Conservation (phyloP, 176 grass and related monocot genomes). For the Ensete ventricosum region DNA sequence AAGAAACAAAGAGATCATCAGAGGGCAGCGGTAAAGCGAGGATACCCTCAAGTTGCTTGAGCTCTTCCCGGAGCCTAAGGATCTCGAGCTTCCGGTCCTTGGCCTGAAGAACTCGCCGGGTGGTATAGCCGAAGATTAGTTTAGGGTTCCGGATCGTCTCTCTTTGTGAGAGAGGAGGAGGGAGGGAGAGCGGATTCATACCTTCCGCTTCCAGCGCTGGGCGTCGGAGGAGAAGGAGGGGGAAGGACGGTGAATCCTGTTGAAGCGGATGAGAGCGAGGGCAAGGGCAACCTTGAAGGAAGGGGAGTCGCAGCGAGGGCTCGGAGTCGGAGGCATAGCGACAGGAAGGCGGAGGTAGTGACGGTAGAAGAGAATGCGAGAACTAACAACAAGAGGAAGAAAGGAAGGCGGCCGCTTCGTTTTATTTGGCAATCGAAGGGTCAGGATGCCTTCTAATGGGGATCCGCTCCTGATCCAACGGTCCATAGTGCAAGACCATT, state of each 20-base stretch:
- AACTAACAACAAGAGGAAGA: too few species aligned
- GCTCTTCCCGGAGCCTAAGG: slow-evolving; percentile 65
- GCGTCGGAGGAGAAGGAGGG: slow-evolving; percentile 23
- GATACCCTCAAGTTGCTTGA: slow-evolving; percentile 61
- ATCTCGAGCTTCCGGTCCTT: slow-evolving; percentile 91
- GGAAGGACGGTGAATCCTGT: slow-evolving; percentile 21
- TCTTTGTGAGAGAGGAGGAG: background rate
- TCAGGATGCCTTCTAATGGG: too few species aligned
- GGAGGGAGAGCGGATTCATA: background rate
- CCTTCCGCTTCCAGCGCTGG: slow-evolving; percentile 83
- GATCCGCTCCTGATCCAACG: too few species aligned
- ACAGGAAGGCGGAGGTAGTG: background rate
- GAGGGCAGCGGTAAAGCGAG: background rate
- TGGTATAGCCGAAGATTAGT: background rate
- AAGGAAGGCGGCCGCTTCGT: too few species aligned
- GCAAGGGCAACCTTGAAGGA: slow-evolving; percentile 70
- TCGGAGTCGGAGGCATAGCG: slow-evolving; percentile 25
- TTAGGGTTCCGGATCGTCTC: slow-evolving; percentile 10
- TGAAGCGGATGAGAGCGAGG: slow-evolving; percentile 59
- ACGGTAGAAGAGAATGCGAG: too few species aligned
- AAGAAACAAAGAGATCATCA: background rate
- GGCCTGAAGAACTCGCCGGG: slow-evolving; percentile 28
- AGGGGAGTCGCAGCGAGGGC: slow-evolving; percentile 37
- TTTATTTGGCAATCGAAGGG: too few species aligned
- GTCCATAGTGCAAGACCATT: too few species aligned